Conservation (phyloP, 1,284 basidiomycete genomes). For the Bjerkandera adusta region DNA sequence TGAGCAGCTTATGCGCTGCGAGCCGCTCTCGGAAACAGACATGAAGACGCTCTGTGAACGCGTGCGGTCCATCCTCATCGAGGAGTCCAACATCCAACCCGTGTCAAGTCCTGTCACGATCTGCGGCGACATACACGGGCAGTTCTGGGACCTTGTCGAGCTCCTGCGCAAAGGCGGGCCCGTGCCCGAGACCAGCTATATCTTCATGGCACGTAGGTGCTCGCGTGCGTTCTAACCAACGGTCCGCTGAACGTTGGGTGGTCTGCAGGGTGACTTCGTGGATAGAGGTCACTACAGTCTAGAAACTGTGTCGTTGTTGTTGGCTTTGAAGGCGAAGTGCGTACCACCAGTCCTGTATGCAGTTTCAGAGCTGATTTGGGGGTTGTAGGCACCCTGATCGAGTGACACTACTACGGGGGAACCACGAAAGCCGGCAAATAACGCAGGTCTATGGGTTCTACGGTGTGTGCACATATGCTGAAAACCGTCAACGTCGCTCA, state of each 20-base stretch:
- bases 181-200: constrained; percentile 89
- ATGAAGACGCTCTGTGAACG: constrained; percentile 90
- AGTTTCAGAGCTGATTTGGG: constrained; percentile 11
- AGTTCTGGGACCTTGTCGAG: constrained; percentile 95
- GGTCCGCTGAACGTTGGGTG: constrained; percentile 24
- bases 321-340: constrained; percentile 90
- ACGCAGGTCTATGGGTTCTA: constrained; percentile 99
- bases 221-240: constrained; percentile 17
- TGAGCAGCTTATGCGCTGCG: constrained; percentile 78
- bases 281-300: constrained; percentile 95
- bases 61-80: constrained; percentile 84
- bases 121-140: constrained; percentile 93
- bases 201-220: constrained; percentile 90
- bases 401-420: constrained; percentile 89
- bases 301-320: constrained; percentile 90
- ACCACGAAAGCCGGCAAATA: constrained; percentile 95
- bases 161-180: constrained; percentile 87
- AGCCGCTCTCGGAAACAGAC: constrained; percentile 86
- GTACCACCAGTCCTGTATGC: constrained; percentile 16
- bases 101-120: constrained; percentile 90
- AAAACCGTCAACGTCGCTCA: background rate
- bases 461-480: constrained; percentile 49
- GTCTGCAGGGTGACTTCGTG: constrained; percentile 90
- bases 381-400: constrained; percentile 81
- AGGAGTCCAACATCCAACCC: constrained; percentile 95